A percentile compares a stretch with the other conserved stretches of the same genome.
Conservation (phyloP, 148 eudicot species). For the Heliamphora exappendiculata region DNA sequence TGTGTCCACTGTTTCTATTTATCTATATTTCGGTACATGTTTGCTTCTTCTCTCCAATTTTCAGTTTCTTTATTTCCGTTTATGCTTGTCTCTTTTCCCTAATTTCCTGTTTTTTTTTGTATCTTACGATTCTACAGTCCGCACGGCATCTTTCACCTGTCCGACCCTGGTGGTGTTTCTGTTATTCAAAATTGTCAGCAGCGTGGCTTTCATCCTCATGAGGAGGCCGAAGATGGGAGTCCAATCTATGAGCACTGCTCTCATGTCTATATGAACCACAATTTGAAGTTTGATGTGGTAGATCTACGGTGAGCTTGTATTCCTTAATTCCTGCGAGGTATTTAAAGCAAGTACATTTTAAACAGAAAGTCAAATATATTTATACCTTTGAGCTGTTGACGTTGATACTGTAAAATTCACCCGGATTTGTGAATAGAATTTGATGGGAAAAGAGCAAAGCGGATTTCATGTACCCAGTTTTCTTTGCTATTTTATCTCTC, state of each 20-base stretch:
- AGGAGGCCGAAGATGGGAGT: slow-evolving; percentile 87
- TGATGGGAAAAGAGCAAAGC: neutral
- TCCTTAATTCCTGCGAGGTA: neutral
- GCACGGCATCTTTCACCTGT: slow-evolving; percentile 94
- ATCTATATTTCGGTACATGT: no score
- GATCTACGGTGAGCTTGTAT: slow-evolving; percentile 60
- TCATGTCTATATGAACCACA: slow-evolving; percentile 85
- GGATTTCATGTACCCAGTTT: neutral
- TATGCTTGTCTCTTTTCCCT: neutral
- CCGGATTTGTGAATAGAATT: slow-evolving; percentile 23
- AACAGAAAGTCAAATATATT: neutral
- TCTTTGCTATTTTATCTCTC: no score
- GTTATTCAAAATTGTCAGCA: slow-evolving; percentile 78
- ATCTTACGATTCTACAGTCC: slow-evolving; percentile 47
- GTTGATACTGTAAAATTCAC: slow-evolving; percentile 6
- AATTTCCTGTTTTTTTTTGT: neutral
- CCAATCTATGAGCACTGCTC: slow-evolving; percentile 97
- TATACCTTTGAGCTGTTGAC: slow-evolving; percentile 2
- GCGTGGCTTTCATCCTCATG: slow-evolving; percentile 98
- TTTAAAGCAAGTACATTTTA: neutral
- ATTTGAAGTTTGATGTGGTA: slow-evolving; percentile 65
- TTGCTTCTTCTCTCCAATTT: no score
- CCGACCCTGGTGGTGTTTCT: slow-evolving; percentile 85
- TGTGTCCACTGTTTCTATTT: no score
- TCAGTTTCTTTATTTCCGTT: neutral